These are phyloP conservation scores for Coemansia sp. DNA, from an alignment of 192 early-diverging fungal species.

Conservation along the genomic window DNA sequence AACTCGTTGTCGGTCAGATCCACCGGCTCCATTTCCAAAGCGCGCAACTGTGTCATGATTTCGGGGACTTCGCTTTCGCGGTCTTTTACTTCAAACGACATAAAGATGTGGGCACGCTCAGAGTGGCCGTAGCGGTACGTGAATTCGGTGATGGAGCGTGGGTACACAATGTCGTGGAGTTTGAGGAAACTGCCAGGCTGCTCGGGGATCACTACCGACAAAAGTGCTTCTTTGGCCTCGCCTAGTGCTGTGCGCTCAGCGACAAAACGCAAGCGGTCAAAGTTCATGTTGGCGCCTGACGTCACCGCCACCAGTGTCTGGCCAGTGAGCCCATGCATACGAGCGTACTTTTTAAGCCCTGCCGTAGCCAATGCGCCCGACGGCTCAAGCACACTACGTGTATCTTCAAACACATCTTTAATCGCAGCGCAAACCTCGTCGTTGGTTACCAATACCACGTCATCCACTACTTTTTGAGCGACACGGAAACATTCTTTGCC, in stretches of 20 bases:
- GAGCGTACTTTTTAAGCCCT: conserved; percentile 82
- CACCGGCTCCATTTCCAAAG: conserved; percentile 66
- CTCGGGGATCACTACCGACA: conserved; percentile 92
- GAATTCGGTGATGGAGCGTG: conserved; percentile 89
- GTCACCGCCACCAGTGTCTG: conserved; percentile 74
- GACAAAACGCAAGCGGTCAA: conserved; percentile 96
- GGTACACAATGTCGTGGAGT: conserved; percentile 80
- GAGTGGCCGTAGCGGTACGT: conserved; percentile 78
- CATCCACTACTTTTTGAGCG: conserved; percentile 78
- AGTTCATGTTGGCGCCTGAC: conserved; percentile 98
- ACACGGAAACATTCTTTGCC: conserved; percentile 88
- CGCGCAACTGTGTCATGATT: conserved; percentile 63
- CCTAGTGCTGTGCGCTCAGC: conserved; percentile 95
- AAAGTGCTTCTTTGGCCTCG: conserved; percentile 88
- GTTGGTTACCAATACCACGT: conserved; percentile 85
- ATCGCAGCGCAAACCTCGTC: conserved; percentile 96
- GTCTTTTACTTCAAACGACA: conserved; percentile 81
- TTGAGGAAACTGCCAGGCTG: conserved; percentile 77
- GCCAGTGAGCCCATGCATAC: conserved; percentile 52
- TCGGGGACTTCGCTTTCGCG: conserved; percentile 65
- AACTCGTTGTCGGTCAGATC: conserved; percentile 93
- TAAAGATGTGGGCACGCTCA: conserved; percentile 80
- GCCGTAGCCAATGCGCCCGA: conserved; percentile 89
- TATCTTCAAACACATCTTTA: conserved; percentile 90
- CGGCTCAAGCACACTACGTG: conserved; percentile 94